These are phyloP conservation scores for Lentinula boryana DNA, from an alignment of 768 basidiomycete genomes.

Conservation along the genomic window DNA sequence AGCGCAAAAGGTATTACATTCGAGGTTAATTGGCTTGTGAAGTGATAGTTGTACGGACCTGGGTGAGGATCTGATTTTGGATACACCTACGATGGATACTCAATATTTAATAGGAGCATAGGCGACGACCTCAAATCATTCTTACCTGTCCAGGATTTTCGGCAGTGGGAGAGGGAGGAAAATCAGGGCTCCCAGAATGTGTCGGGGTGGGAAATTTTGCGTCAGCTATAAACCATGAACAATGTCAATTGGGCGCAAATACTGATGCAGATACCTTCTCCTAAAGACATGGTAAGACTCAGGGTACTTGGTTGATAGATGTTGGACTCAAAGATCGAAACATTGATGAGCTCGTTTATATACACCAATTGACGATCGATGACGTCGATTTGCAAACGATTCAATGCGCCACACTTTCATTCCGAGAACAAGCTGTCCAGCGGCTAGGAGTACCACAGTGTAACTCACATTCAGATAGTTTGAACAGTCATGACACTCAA, in stretches of 20 bases:
- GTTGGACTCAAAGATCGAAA: neutral
- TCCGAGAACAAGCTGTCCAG: neutral
- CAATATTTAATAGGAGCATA: neutral
- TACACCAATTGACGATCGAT: neutral
- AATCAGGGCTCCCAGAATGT: neutral
- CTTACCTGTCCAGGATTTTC: slow-evolving; percentile 4
- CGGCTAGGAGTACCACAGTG: too few species aligned
- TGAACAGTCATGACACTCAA: too few species aligned
- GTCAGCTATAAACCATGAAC: neutral
- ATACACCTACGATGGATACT: neutral
- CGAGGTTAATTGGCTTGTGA: too few species aligned
- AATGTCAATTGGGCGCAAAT: too few species aligned
- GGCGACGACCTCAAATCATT: neutral
- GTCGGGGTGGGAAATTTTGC: neutral
- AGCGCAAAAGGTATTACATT: neutral
- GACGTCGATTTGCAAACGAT: neutral
- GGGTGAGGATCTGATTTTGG: slow-evolving; percentile 6
- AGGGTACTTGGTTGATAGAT: neutral
- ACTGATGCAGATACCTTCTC: neutral
- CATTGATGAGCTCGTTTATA: neutral
- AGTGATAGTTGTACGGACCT: neutral
- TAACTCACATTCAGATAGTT: too few species aligned
- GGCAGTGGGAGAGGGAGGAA: slow-evolving; percentile 3
- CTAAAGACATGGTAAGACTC: neutral
- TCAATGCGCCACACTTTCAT: neutral